Evolutionary conservation across 164 flowering plant genomes (phyloP), one percentile per base, ranked within the genome.

Genomic region (Vitis amurensis): DNA sequence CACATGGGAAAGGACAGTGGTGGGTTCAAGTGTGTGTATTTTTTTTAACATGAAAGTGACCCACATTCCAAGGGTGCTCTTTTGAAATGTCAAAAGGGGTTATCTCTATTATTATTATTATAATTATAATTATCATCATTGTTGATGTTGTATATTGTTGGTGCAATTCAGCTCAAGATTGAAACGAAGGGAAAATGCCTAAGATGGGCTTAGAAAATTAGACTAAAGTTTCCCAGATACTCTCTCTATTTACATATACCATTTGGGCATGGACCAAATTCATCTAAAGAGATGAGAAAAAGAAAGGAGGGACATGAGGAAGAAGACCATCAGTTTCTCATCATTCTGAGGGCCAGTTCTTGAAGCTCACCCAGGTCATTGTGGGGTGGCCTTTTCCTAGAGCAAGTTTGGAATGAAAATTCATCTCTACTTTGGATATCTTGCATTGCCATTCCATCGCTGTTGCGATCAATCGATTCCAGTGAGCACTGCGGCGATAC

Each of bases 301-400:
- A 37, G 7, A 6, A 37, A 37, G 44, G 44, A 37, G 7, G 44
- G 0, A 37, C 7, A 37, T 37, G 44, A 37, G 44, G 7, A 37
- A 37, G 12, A 57, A n/a, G 23, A 53, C n/a, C 58, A 15, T 80
- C 50, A 88, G 72, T 87, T 79, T 67, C 85, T 89, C 92, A 89
- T 92, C 95, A 90, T 90, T 73, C 95, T 80, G 75, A 86, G 74
- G 48, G 93, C 97, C 64, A 92, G 71, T 55, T 78, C 90, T 79
- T 89, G 92, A 76, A 92, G 94, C 78, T 92, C 97, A 59, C 89
- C 82, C 82, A 87, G 79, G 56, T 91, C 89, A 63, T 69, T 74
- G 44, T 64, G 75, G 10, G 76, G 73, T n/a, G 85, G 67, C 68
- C 80, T 86, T 59, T 75, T 89, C 85, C 77, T 85, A 23, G 71